Conservation (phyloP, 352 stramenopile species). For the Globisporangium cylindrosporum region DNA sequence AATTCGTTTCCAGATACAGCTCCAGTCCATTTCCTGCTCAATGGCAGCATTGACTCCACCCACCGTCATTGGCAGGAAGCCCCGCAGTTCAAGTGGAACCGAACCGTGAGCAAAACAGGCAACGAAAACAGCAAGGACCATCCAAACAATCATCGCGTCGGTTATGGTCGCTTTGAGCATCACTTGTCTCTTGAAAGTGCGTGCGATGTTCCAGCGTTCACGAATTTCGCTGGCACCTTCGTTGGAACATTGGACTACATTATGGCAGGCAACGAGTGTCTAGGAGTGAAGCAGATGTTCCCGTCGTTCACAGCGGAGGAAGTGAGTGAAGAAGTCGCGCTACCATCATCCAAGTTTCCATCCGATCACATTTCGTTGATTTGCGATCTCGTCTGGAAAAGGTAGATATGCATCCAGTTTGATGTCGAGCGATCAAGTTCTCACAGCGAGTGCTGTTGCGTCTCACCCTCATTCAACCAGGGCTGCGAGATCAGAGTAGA, state of each 20-base stretch:
- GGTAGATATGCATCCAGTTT: not conserved
- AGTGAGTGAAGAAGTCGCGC: slow-evolving; percentile 53
- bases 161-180: slow-evolving; percentile 35
- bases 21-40: slow-evolving; percentile 46
- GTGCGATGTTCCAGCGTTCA: slow-evolving; percentile 67
- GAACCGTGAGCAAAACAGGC: not conserved
- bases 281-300: slow-evolving; percentile 49
- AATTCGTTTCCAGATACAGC: slow-evolving; percentile 55
- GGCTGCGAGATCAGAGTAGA: not conserved
- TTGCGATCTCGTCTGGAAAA: slow-evolving; percentile 54
- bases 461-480: not conserved
- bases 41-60: slow-evolving; percentile 39
- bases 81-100: slow-evolving; percentile 48
- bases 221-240: slow-evolving; percentile 65
- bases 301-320: slow-evolving; percentile 60
- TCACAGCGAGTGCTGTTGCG: not conserved
- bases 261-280: slow-evolving; percentile 33
- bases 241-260: slow-evolving; percentile 75
- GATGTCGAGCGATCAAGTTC: not conserved
- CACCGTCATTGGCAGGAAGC: slow-evolving; percentile 57
- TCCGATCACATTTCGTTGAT: slow-evolving; percentile 82
- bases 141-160: slow-evolving; percentile 12
- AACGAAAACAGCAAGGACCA: slow-evolving; percentile 5
- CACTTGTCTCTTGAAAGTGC: slow-evolving; percentile 45
- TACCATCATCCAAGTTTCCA: slow-evolving; percentile 71